A percentile compares a stretch with the other conserved stretches of the same genome.
Conservation (phyloP, 2,329 filamentous ascomycete genomes). For the Tolypocladium album region DNA sequence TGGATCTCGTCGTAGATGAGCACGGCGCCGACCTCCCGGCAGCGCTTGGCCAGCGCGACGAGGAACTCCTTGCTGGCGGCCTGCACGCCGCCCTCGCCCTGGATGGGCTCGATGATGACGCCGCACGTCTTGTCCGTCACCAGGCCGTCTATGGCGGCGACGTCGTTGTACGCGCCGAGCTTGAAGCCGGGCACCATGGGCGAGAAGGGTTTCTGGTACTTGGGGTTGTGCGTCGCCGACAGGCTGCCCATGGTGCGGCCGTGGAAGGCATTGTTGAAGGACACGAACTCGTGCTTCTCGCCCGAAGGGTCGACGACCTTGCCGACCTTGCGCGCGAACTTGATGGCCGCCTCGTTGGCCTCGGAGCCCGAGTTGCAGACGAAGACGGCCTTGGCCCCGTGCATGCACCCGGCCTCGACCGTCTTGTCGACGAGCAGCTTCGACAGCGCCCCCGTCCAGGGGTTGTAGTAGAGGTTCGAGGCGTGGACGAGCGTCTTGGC, state of each 20-base stretch:
- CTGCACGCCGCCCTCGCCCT: constrained; percentile 90
- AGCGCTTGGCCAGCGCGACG: constrained; percentile 69
- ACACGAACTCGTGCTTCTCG: constrained; percentile 73
- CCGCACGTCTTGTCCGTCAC: constrained; percentile 83
- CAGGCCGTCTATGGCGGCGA: constrained; percentile 57
- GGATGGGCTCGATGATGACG: constrained; percentile 93
- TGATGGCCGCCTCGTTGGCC: constrained; percentile 95
- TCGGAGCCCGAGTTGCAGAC: constrained; percentile 95
- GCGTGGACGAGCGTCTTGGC: constrained; percentile 74
- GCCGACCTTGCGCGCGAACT: constrained; percentile 88
- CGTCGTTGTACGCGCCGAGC: constrained; percentile 78
- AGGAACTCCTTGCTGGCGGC: constrained; percentile 77
- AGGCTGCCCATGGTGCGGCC: constrained; percentile 91
- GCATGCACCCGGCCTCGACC: constrained; percentile 68
- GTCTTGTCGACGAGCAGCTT: constrained; percentile 79
- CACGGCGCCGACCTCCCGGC: constrained; percentile 77
- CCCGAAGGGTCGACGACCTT: constrained; percentile 63
- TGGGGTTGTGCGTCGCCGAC: constrained; percentile 94
- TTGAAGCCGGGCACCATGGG: constrained; percentile 93
- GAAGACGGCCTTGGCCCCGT: constrained; percentile 69
- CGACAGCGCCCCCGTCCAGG: constrained; percentile 84
- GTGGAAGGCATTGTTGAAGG: constrained; percentile 88
- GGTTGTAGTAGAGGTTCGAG: constrained; percentile 95
- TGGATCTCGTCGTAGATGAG: constrained; percentile 97
- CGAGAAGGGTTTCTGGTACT: constrained; percentile 90